Evolutionary conservation across 1,139 yeast genomes (phyloP).

Genomic region (Nakaseomyces bracarensis): DNA sequence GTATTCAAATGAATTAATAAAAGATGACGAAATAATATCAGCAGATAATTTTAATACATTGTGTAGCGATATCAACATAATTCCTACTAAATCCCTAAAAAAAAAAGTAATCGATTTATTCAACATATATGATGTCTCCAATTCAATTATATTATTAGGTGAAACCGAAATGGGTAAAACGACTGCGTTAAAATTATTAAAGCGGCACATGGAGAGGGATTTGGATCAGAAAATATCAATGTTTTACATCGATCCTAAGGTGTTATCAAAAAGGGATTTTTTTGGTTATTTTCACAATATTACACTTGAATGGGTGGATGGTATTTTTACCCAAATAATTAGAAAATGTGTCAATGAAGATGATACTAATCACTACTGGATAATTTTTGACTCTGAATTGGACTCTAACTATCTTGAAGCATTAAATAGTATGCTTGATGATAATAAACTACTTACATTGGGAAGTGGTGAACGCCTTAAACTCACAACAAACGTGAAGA

Average conservation of each 20-base stretch:
- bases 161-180: slow-evolving; percentile 72
- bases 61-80: background rate
- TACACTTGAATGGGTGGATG: slow-evolving; percentile 92
- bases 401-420: slow-evolving; percentile 95
- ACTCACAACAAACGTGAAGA: slow-evolving; percentile 53
- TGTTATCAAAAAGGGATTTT: slow-evolving; percentile 53
- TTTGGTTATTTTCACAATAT: slow-evolving; percentile 67
- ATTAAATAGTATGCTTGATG: slow-evolving; percentile 84
- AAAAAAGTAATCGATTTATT: background rate
- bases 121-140: background rate
- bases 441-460: slow-evolving; percentile 68
- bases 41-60: background rate
- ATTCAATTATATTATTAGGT: slow-evolving; percentile 61
- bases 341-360: slow-evolving; percentile 43
- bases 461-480: slow-evolving; percentile 84
- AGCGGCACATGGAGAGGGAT: slow-evolving; percentile 37
- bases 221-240: slow-evolving; percentile 36
- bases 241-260: slow-evolving; percentile 65
- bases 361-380: slow-evolving; percentile 44
- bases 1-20: background rate
- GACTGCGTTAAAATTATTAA: slow-evolving; percentile 42
- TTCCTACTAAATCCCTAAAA: background rate
- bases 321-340: slow-evolving; percentile 63
- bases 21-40: background rate
- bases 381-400: slow-evolving; percentile 85